Percentiles rank a stretch among this genome's conserved stretches.
Conservation (phyloP, 805 yeast species). For the Metschnikowia sp. region DNA sequence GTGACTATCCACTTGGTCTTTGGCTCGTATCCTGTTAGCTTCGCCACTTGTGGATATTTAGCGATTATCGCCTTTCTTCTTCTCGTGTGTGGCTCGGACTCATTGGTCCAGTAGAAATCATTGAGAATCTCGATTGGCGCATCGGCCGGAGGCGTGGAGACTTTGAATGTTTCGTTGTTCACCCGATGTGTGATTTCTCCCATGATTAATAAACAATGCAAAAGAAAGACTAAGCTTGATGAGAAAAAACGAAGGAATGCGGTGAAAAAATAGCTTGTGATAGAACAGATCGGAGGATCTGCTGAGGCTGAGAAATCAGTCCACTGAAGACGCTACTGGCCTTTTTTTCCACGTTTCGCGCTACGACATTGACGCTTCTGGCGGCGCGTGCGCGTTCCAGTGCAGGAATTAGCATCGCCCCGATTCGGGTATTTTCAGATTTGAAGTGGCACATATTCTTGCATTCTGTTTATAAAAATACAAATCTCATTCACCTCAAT, state of each 20-base stretch:
- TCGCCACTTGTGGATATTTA: conserved; percentile 74
- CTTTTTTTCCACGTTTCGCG: conserved; percentile 4
- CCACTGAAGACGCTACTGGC: conserved; percentile 1
- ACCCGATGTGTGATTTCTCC: conserved; percentile 18
- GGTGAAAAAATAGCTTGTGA: background rate
- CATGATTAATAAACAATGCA: conserved; percentile 4
- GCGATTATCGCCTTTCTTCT: conserved; percentile 72
- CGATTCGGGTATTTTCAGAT: too few species aligned
- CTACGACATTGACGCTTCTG: background rate
- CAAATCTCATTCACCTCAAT: too few species aligned
- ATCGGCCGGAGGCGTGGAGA: conserved; percentile 40
- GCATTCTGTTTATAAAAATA: too few species aligned
- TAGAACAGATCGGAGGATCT: background rate
- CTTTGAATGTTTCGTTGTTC: conserved; percentile 15
- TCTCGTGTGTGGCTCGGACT: conserved; percentile 73
- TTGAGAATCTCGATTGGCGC: conserved; percentile 40
- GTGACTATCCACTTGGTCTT: conserved; percentile 72
- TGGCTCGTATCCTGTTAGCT: conserved; percentile 84
- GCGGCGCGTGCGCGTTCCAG: too few species aligned
- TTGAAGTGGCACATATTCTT: too few species aligned
- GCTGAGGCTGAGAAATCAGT: conserved; percentile 1
- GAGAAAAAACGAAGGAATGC: conserved; percentile 8
- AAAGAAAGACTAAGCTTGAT: background rate
- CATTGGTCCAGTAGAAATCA: conserved; percentile 83
- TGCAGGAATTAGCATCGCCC: too few species aligned